These are phyloP conservation scores for Clonostachys sp. DNA, from an alignment of 2,329 filamentous ascomycete genomes.

Conservation along the genomic window DNA sequence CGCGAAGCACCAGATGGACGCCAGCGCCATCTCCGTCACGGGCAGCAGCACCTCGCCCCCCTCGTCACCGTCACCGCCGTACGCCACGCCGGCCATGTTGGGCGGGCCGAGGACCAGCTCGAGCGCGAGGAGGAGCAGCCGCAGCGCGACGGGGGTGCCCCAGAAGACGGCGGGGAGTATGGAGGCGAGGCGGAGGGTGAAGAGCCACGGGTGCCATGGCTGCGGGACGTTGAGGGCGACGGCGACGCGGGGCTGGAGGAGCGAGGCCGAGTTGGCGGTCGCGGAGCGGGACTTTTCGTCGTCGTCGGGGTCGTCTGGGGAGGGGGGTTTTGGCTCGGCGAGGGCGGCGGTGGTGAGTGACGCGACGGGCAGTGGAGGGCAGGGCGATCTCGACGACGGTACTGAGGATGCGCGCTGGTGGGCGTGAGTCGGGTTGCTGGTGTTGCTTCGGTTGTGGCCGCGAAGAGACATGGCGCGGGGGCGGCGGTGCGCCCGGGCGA, in stretches of 20 bases:
- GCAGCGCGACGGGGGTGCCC: constrained; percentile 64
- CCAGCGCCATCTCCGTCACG: constrained; percentile 65
- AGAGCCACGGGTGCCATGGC: constrained; percentile 69
- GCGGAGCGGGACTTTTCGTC: not conserved
- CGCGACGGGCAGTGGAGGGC: not conserved
- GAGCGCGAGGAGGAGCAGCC: constrained; percentile 61
- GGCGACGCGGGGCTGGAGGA: constrained; percentile 72
- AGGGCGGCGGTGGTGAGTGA: not conserved
- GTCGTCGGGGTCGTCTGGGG: not conserved
- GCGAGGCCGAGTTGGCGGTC: constrained; percentile 14
- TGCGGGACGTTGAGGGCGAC: constrained; percentile 71
- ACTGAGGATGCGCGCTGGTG: constrained; percentile 5
- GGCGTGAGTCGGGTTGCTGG: not conserved
- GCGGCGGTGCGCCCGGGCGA: too few species aligned
- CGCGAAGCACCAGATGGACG: constrained; percentile 72
- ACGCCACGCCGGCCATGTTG: not conserved
- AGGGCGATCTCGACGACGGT: constrained; percentile 1
- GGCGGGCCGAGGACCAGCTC: constrained; percentile 1
- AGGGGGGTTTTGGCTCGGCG: not conserved
- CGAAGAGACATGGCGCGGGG: too few species aligned
- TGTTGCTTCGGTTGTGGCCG: too few species aligned
- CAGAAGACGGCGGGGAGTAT: constrained; percentile 68
- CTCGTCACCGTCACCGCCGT: constrained; percentile 5
- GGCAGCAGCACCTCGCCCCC: constrained; percentile 12
- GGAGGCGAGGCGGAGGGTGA: constrained; percentile 68